Conservation (phyloP, 1,284 basidiomycete species). For the Xerocomus tenax region DNA sequence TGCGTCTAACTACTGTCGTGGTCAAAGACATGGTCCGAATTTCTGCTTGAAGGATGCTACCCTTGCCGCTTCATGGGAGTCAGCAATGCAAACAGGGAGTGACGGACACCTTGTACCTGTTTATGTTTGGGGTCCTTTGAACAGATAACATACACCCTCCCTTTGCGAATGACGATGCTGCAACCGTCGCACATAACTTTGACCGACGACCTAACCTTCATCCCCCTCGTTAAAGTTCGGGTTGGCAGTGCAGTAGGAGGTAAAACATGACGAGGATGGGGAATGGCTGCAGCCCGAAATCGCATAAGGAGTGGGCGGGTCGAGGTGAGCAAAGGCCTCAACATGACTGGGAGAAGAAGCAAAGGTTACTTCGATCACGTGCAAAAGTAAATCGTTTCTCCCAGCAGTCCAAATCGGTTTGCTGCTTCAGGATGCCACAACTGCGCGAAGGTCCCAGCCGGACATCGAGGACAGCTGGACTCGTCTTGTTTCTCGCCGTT, state of each 20-base stretch:
- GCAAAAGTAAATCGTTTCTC: not conserved
- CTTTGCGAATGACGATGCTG: constrained; percentile 79
- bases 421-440: not conserved
- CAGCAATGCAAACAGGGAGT: constrained; percentile 4
- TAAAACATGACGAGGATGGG: constrained; percentile 27
- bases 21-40: not conserved
- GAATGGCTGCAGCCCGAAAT: constrained; percentile 36
- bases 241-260: constrained; percentile 17
- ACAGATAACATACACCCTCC: constrained; percentile 89
- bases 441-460: not conserved
- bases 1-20: constrained; percentile 5
- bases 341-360: constrained; percentile 36
- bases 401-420: not conserved
- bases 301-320: constrained; percentile 52
- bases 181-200: constrained; percentile 91
- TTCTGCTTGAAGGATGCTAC: constrained; percentile 21
- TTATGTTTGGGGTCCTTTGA: constrained; percentile 95
- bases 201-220: constrained; percentile 94
- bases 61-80: constrained; percentile 52
- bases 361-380: constrained; percentile 8
- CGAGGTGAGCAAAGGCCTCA: constrained; percentile 55
- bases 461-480: constrained; percentile 26
- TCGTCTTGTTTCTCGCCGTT: constrained; percentile 34
- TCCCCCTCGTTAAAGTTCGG: constrained; percentile 56
- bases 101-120: constrained; percentile 59